Percentiles rank a stretch among this genome's conserved stretches.
Evolutionary conservation across 768 basidiomycete genomes (phyloP).

Genomic region (Russula abietina): DNA sequence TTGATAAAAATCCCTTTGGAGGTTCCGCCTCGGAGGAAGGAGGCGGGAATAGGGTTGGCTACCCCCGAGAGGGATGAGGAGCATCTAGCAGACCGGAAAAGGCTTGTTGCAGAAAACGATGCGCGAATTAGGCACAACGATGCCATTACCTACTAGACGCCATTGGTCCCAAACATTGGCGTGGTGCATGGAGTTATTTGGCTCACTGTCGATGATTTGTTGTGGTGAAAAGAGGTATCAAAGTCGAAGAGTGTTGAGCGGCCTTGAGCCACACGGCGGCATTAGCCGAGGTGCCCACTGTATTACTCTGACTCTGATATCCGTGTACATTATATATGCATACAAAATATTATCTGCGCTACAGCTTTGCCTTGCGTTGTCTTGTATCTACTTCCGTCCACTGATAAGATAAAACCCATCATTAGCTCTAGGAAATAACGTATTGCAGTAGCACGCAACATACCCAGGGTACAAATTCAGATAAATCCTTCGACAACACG

Average conservation of each 20-base stretch:
- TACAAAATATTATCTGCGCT: neutral
- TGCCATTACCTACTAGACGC: conserved; percentile 9
- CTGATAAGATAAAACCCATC: conserved; percentile 25
- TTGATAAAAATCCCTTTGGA: conserved; percentile 72
- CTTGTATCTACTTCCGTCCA: conserved; percentile 30
- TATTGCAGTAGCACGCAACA: conserved; percentile 20
- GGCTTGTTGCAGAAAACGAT: neutral
- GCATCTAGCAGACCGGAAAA: neutral
- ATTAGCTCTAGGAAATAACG: neutral
- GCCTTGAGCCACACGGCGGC: neutral
- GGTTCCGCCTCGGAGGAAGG: conserved; percentile 67
- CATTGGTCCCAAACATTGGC: neutral
- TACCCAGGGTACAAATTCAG: conserved; percentile 52
- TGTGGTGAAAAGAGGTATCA: neutral
- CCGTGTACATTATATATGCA: too few relatives aligned
- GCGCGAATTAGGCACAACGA: neutral
- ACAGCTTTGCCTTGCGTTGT: conserved; percentile 17
- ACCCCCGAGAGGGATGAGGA: conserved; percentile 13
- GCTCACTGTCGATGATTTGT: conserved; percentile 12
- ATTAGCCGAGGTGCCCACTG: neutral
- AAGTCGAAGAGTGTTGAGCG: neutral
- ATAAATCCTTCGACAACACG: conserved; percentile 36
- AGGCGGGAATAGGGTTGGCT: conserved; percentile 35
- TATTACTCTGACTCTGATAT: neutral
- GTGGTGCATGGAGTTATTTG: neutral